Evolutionary conservation across 2,329 filamentous ascomycete genomes (phyloP).

Genomic region (Verticillium dahliae): DNA sequence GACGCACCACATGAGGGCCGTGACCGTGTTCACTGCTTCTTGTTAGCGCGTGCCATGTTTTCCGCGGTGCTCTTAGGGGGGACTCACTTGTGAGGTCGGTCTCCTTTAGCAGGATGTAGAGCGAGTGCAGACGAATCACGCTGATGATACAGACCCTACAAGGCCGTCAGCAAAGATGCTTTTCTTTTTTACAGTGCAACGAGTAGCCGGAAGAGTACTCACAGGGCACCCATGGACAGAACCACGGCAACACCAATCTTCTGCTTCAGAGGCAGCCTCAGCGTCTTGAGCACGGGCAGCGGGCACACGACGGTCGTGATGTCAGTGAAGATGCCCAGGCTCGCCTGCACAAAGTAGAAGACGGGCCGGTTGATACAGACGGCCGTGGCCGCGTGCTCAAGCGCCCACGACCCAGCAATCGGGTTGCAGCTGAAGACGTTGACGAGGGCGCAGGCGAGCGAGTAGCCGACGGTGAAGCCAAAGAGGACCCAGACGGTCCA

Average conservation of each 20-base stretch:
- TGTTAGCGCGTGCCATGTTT: constrained; percentile 6
- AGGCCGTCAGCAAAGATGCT: not conserved
- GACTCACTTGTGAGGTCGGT: constrained; percentile 11
- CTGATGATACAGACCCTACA: constrained; percentile 13
- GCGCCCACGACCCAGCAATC: constrained; percentile 15
- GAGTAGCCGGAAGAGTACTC: not conserved
- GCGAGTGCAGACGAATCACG: constrained; percentile 13
- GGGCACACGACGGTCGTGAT: constrained; percentile 24
- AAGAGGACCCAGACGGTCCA: constrained; percentile 15
- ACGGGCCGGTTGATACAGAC: constrained; percentile 18
- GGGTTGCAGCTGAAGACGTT: constrained; percentile 19
- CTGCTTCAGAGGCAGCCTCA: constrained; percentile 32
- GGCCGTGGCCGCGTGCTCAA: constrained; percentile 13
- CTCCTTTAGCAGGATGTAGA: constrained; percentile 12
- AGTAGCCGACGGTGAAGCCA: constrained; percentile 15
- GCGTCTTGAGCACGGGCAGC: constrained; percentile 33
- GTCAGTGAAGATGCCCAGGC: constrained; percentile 17
- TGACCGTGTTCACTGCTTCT: constrained; percentile 11
- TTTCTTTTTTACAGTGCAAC: not conserved
- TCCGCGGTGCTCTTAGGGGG: constrained; percentile 1
- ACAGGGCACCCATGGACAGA: constrained; percentile 23
- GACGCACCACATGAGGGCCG: constrained; percentile 16
- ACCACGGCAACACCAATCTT: constrained; percentile 34
- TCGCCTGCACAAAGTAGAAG: constrained; percentile 19
- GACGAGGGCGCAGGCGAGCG: constrained; percentile 15